phyloP scores from a whole-genome alignment of 805 yeast species.

The Yamadazyma ubonensis region DNA sequence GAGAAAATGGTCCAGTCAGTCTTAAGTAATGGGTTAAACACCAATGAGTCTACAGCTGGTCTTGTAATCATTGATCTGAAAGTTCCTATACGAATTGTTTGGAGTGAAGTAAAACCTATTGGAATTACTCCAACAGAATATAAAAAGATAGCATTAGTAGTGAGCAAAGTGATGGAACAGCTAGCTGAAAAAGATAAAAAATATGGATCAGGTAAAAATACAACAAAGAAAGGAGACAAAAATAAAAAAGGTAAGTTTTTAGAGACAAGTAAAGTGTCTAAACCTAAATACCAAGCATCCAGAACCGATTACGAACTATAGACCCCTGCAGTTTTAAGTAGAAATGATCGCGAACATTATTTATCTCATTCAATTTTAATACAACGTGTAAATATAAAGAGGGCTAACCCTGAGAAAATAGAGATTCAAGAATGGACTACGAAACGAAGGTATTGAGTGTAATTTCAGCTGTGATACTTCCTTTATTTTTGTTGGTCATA shows the following conservation, averaged over 20 bases:
- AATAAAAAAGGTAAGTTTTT: not conserved
- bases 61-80: constrained; percentile 29
- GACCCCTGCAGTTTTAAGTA: constrained; percentile 1
- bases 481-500: constrained; percentile 20
- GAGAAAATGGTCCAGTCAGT: constrained; percentile 36
- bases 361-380: not conserved
- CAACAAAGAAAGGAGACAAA: not conserved
- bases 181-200: constrained; percentile 42
- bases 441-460: constrained; percentile 19
- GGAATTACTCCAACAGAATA: constrained; percentile 46
- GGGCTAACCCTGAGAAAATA: too few species aligned
- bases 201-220: not conserved
- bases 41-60: constrained; percentile 30
- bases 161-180: constrained; percentile 52
- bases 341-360: not conserved
- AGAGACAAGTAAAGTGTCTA: too few species aligned
- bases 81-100: constrained; percentile 51
- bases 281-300: constrained; percentile 12
- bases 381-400: too few species aligned
- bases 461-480: constrained; percentile 14
- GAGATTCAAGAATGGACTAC: constrained; percentile 20
- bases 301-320: constrained; percentile 18
- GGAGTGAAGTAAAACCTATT: constrained; percentile 51
- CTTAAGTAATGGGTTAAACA: constrained; percentile 24
- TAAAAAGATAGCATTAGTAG: constrained; percentile 48